A percentile compares a stretch with the other conserved stretches of the same genome.
Evolutionary conservation across 1,284 basidiomycete genomes (phyloP).

Genomic region (Leucoagaricus sp.): DNA sequence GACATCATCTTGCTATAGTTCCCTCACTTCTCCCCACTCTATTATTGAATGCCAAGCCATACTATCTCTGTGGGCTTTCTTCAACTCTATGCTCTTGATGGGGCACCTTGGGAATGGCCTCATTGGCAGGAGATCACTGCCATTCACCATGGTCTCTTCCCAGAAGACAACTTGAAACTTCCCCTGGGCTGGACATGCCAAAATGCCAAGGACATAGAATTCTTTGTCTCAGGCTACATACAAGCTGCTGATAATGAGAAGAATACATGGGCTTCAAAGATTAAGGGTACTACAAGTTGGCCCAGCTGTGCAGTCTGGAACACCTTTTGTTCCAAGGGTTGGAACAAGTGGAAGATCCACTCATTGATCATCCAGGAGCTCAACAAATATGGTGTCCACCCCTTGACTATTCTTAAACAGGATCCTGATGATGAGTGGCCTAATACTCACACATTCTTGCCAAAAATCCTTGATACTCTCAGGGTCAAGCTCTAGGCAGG

Average conservation of each 20-base stretch:
- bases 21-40: too few relatives aligned
- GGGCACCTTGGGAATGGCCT: slow-evolving; percentile 24
- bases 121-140: slow-evolving; percentile 24
- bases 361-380: neutral
- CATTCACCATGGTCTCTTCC: slow-evolving; percentile 23
- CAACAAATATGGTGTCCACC: neutral
- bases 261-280: neutral
- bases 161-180: slow-evolving; percentile 19
- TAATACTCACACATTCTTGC: slow-evolving; percentile 10
- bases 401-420: slow-evolving; percentile 13
- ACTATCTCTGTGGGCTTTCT: slow-evolving; percentile 20
- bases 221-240: slow-evolving; percentile 15
- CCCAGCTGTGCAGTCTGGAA: neutral
- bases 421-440: neutral
- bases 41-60: slow-evolving; percentile 27
- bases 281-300: neutral
- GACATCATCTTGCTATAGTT: too few relatives aligned
- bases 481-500: slow-evolving; percentile 18
- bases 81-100: slow-evolving; percentile 13
- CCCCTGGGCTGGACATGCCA: slow-evolving; percentile 19
- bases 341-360: neutral
- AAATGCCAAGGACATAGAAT: slow-evolving; percentile 10
- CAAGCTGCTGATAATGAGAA: slow-evolving; percentile 3
- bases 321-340: neutral
- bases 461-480: slow-evolving; percentile 16